phyloP scores from a whole-genome alignment of 116 monocot species.

The Papilionanthe hybrid region DNA sequence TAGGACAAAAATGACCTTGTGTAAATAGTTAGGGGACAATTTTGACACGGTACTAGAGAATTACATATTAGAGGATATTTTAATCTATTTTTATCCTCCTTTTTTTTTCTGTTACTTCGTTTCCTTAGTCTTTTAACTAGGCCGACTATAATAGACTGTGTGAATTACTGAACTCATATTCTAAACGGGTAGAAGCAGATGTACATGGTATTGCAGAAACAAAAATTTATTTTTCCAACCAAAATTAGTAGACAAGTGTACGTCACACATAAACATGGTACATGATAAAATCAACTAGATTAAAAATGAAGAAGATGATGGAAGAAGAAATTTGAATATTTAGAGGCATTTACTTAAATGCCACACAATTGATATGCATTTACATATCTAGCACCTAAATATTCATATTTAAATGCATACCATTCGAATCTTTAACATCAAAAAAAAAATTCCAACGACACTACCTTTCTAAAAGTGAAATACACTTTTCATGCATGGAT shows the following conservation, averaged over 20 bases:
- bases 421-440: too few relatives aligned
- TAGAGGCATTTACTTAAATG: too few relatives aligned
- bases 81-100: not conserved
- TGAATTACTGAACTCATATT: not conserved
- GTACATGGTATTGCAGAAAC: not conserved
- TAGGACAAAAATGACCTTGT: too few relatives aligned
- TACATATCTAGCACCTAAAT: too few relatives aligned
- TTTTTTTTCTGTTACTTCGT: too few relatives aligned
- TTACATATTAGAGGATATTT: not conserved
- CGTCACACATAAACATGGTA: not conserved
- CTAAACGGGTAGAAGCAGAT: not conserved
- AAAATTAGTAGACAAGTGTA: not conserved
- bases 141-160: not conserved
- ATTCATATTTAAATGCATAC: too few relatives aligned
- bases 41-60: not conserved
- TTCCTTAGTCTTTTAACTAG: too few relatives aligned
- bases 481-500: too few relatives aligned
- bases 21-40: too few relatives aligned
- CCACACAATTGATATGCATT: too few relatives aligned
- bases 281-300: constrained; percentile 3
- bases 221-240: not conserved
- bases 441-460: too few relatives aligned
- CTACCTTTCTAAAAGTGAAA: too few relatives aligned
- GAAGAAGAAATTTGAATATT: not conserved
- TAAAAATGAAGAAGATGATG: not conserved